Base-by-base conservation (phyloP, 2,329 filamentous ascomycete species). In the Sarocladium kiliense region DNA sequence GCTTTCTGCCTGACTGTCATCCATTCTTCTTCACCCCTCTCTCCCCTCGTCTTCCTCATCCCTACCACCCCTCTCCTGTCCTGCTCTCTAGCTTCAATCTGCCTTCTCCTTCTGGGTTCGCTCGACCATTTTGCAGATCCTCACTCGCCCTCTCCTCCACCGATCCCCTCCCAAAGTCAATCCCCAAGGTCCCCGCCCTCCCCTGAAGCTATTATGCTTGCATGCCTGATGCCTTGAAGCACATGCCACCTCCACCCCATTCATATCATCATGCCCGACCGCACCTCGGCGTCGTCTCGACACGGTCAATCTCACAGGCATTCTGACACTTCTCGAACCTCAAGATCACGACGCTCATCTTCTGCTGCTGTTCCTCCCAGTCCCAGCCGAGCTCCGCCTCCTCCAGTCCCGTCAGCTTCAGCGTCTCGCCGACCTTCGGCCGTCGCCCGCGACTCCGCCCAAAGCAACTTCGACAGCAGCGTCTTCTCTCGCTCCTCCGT, bases 391-490 rank as follows among this genome's bases (percentile, higher is more conserved):
- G 30, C 37, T 18, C 39, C 55, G 27, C 54, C 37, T 45, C 44
- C 39, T 45, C 19, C 49, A 19, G 27, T 32, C 18, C 47, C 47
- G 7, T 53, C 57, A 34, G 53, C 42, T 54, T 53, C 44, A 44
- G 54, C 37, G 39, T 55, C 41, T 55, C 56, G 56, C 45, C 60
- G 54, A 30, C 56, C 58, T 55, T 58, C 59, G 56, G 54, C 58
- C 53, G 54, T 60, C 26, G 54, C 62, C 57, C 61, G 63, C 56
- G 62, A 64, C 56, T 64, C 65, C 27, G 42, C 58, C 18, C 58
- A 59, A 36, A 58, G 57, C 51, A 63, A 59, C 56, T 51, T 56
- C 45, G 56, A 53, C 58, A 53, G 39, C 54, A 59, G 62, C 58
- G 61, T 62, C 47, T 58, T 55, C 56, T 57, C 59, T 32, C 58